Conservation (phyloP, 495 filamentous ascomycete species). For the Talaromyces trachyspermus region DNA sequence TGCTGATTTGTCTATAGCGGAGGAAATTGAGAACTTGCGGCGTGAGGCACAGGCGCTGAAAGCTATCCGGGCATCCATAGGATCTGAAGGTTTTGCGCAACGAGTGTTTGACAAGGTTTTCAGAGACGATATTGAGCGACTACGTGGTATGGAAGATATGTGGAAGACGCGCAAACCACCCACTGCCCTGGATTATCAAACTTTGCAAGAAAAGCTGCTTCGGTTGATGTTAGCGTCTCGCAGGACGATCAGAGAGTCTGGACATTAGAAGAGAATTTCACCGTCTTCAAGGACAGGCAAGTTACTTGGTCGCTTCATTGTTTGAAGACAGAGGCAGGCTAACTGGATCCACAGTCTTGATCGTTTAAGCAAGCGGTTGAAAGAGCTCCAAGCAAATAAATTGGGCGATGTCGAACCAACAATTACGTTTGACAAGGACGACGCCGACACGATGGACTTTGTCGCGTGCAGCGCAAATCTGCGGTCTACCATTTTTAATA, state of each 20-base stretch:
- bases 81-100: constrained; percentile 66
- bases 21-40: constrained; percentile 80
- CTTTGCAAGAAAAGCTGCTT: constrained; percentile 41
- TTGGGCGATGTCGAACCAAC: constrained; percentile 47
- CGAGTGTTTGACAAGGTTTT: constrained; percentile 93
- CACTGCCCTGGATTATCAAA: constrained; percentile 59
- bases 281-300: constrained; percentile 75
- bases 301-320: constrained; percentile 4
- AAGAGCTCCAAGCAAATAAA: constrained; percentile 44
- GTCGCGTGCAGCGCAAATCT: constrained; percentile 87
- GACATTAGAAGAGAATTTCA: constrained; percentile 72
- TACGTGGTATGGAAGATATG: constrained; percentile 91
- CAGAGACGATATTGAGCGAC: constrained; percentile 70
- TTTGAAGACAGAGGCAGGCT: constrained; percentile 13
- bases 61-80: constrained; percentile 75
- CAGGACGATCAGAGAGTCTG: constrained; percentile 69
- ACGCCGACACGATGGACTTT: constrained; percentile 91
- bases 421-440: constrained; percentile 93
- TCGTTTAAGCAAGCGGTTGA: constrained; percentile 66
- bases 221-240: constrained; percentile 46
- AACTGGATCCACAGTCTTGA: constrained; percentile 43
- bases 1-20: constrained; percentile 40
- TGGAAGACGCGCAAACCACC: constrained; percentile 82
- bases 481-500: constrained; percentile 75
- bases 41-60: constrained; percentile 77